phyloP scores from a whole-genome alignment of 306 rosid species.

The Sechiopsis laciniata region DNA sequence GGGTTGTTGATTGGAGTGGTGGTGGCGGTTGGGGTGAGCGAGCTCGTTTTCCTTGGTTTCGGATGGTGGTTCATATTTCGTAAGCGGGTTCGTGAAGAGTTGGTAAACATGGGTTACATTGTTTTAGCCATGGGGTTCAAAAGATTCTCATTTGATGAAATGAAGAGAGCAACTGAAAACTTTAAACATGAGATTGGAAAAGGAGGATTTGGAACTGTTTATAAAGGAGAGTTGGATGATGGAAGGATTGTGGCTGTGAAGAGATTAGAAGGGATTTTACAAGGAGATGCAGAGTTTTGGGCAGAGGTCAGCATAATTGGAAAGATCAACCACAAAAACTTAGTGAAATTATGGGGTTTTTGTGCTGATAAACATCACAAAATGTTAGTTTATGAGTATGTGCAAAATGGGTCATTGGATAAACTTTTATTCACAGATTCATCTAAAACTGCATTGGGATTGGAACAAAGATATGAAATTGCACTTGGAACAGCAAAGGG shows the following conservation, averaged over 20 bases:
- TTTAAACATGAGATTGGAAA: slow-evolving; percentile 33
- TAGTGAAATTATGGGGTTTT: slow-evolving; percentile 41
- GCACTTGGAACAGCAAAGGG: slow-evolving; percentile 46
- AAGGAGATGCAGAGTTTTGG: slow-evolving; percentile 44
- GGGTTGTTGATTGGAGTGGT: slow-evolving; percentile 28
- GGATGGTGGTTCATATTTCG: slow-evolving; percentile 31
- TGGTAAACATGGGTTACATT: slow-evolving; percentile 33
- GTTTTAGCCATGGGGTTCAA: slow-evolving; percentile 33
- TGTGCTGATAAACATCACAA: slow-evolving; percentile 32
- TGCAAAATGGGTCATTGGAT: slow-evolving; percentile 36
- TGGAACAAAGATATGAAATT: slow-evolving; percentile 31
- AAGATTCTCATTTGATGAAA: slow-evolving; percentile 26
- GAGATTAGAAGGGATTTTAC: slow-evolving; percentile 36
- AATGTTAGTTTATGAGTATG: slow-evolving; percentile 34
- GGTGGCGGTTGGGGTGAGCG: slow-evolving; percentile 25
- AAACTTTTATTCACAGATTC: slow-evolving; percentile 26
- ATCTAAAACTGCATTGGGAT: neutral
- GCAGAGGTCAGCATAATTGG: slow-evolving; percentile 44
- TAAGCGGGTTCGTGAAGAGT: slow-evolving; percentile 22
- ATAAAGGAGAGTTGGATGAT: slow-evolving; percentile 33
- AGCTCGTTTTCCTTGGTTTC: slow-evolving; percentile 24
- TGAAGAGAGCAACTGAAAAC: slow-evolving; percentile 29
- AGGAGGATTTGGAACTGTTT: slow-evolving; percentile 33
- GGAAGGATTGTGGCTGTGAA: slow-evolving; percentile 36
- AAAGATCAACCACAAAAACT: slow-evolving; percentile 37